These are phyloP conservation scores for Megacollybia marginata DNA, from an alignment of 768 basidiomycete genomes.

Conservation along the genomic window DNA sequence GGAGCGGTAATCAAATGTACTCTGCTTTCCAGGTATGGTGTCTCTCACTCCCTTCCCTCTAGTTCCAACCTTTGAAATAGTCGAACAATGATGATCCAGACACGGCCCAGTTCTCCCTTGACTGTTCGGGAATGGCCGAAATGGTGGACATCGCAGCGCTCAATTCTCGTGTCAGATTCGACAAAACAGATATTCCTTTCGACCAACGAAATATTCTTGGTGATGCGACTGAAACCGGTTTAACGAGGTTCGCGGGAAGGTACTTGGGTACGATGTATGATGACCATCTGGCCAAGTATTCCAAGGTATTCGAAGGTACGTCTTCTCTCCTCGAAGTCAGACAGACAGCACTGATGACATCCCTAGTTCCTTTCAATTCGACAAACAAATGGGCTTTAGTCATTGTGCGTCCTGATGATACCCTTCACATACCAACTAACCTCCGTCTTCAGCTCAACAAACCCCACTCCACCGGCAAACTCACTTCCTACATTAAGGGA, in stretches of 20 bases:
- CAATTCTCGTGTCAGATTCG: slow-evolving; percentile 67
- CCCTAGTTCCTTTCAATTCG: slow-evolving; percentile 58
- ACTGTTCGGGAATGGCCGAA: slow-evolving; percentile 54
- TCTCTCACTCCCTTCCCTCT: neutral
- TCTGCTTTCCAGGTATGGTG: slow-evolving; percentile 49
- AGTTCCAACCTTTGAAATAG: slow-evolving; percentile 13
- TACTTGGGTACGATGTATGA: slow-evolving; percentile 47
- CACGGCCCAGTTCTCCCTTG: slow-evolving; percentile 41
- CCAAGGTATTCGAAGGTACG: slow-evolving; percentile 56
- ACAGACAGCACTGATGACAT: neutral
- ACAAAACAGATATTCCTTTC: slow-evolving; percentile 55
- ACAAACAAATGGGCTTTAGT: slow-evolving; percentile 70
- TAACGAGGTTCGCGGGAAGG: slow-evolving; percentile 59
- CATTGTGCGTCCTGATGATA: slow-evolving; percentile 34
- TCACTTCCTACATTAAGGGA: slow-evolving; percentile 59
- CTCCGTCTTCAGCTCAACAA: slow-evolving; percentile 40
- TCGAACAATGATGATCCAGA: slow-evolving; percentile 62
- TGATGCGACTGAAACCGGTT: slow-evolving; percentile 71
- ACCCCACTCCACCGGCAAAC: slow-evolving; percentile 36
- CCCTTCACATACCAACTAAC: slow-evolving; percentile 1
- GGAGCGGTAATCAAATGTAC: slow-evolving; percentile 57
- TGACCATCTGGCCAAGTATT: slow-evolving; percentile 35
- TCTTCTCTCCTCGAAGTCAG: neutral
- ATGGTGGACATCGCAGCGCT: slow-evolving; percentile 58
- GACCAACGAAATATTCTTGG: slow-evolving; percentile 56